Evolutionary conservation across 164 flowering plant genomes (phyloP), one percentile per base, ranked within the genome.

Genomic region (Magnolia kwangsiensis): DNA sequence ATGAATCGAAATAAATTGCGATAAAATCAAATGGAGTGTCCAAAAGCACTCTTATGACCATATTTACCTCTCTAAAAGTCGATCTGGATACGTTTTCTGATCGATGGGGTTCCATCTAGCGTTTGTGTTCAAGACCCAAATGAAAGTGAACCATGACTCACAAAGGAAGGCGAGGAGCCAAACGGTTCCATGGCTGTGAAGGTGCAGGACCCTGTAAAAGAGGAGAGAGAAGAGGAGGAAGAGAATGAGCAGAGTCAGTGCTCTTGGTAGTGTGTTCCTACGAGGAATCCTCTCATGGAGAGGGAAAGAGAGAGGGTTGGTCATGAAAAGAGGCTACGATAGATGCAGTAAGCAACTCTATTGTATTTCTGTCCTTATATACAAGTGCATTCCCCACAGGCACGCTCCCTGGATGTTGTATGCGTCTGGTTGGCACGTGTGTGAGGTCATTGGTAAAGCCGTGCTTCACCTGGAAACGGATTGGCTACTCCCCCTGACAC

Each of bases 141-240:
- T n/a, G 85, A 87, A 84, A 61, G 90, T 82, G 80, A 90, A 91
- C 84, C 86, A 88, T 5, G 78, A 67, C 81, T 91, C 93, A 27
- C 93, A 88, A 0, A 80, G 59, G 55, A 87, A 75, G 1, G 93
- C 90, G 7, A 89, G 78, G 63, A 83, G 68, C 87, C 88, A 88
- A n/a, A 73, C 18, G 50, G 74, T 0, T 18, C 82, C 87, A 59
- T 83, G 82, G 61, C 70, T 37, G 18, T 63, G 29, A 27, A 86
- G 74, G 2, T 51, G 69, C 20, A 72, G 19, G 19, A 90, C 50
- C 45, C 91, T 90, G 63, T 87, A 87, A 8, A 50, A 7, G 19
- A 88, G 84, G 68, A 91, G 87, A 14, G 84, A 84, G 18, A 88
- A 45, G 61, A 87, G 85, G 29, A 89, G 87, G 73, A 82, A 27